phyloP scores from a whole-genome alignment of 2,329 filamentous ascomycete genomes.

The Albophoma yamanashiensis region DNA sequence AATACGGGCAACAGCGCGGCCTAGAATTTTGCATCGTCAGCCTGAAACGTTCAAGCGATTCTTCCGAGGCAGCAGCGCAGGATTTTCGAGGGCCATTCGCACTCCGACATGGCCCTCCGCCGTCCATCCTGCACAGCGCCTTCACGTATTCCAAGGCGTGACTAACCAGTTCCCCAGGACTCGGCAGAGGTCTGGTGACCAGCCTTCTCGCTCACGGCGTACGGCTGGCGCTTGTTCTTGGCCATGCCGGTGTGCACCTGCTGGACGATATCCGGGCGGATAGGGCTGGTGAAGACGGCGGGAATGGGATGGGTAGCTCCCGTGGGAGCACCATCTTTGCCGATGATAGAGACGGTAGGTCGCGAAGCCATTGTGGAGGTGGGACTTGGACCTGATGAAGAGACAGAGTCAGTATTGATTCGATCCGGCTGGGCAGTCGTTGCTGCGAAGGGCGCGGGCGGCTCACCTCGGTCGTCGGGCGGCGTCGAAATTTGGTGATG shows the following conservation, averaged over 20 bases:
- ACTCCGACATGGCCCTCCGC: too few species aligned
- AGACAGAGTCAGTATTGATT: not conserved
- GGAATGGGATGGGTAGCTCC: constrained; percentile 86
- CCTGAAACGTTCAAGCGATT: not conserved
- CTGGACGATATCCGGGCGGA: constrained; percentile 98
- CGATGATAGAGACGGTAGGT: constrained; percentile 95
- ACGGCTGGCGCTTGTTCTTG: constrained; percentile 99
- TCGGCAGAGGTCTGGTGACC: constrained; percentile 99
- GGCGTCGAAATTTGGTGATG: constrained; percentile 28
- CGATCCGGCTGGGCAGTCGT: not conserved
- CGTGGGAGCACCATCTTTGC: constrained; percentile 88
- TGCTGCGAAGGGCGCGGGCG: not conserved
- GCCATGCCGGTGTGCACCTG: constrained; percentile 98
- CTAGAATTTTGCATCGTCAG: constrained; percentile 31
- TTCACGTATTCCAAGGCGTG: constrained; percentile 2
- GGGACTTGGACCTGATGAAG: constrained; percentile 22
- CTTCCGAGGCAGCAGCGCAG: not conserved
- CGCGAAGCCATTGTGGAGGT: constrained; percentile 74
- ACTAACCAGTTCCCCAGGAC: constrained; percentile 98
- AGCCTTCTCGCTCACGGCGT: constrained; percentile 99
- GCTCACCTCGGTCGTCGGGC: constrained; percentile 29
- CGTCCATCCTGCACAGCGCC: not conserved
- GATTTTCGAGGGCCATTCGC: not conserved
- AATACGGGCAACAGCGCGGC: constrained; percentile 99
- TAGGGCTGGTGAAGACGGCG: constrained; percentile 92